phyloP scores from a whole-genome alignment of 1,284 basidiomycete genomes.

The Tremellales sp. region DNA sequence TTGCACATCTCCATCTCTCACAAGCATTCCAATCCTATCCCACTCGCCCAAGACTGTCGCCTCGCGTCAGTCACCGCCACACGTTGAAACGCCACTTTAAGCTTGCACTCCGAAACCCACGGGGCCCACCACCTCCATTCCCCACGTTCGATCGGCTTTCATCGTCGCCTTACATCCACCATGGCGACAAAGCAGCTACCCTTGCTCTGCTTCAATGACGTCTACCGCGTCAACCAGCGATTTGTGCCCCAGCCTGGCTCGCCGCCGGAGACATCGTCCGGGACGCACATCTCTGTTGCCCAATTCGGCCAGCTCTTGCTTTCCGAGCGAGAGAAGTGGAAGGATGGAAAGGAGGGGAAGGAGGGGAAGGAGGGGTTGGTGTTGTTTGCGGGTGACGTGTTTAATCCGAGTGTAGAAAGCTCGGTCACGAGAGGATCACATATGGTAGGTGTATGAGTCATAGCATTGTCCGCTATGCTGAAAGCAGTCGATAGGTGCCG shows the following conservation, averaged over 20 bases:
- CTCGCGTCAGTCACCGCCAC: no score
- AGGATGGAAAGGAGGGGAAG: slow-evolving; percentile 15
- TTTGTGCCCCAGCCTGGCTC: slow-evolving; percentile 41
- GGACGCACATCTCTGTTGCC: slow-evolving; percentile 43
- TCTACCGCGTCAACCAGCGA: slow-evolving; percentile 59
- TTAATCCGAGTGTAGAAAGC: slow-evolving; percentile 80
- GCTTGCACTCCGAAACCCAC: no score
- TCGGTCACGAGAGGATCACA: slow-evolving; percentile 85
- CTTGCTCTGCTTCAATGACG: slow-evolving; percentile 48
- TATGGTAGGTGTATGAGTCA: slow-evolving; percentile 59
- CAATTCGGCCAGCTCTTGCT: slow-evolving; percentile 50
- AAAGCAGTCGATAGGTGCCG: slow-evolving; percentile 56
- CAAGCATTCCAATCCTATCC: no score
- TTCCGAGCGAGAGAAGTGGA: slow-evolving; percentile 38
- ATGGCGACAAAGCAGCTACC: slow-evolving; percentile 31
- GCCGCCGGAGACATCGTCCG: slow-evolving; percentile 8
- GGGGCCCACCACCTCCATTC: no score
- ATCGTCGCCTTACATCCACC: background rate
- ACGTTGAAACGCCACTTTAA: no score
- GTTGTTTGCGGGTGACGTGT: slow-evolving; percentile 84
- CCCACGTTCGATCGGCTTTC: no score
- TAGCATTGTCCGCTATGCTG: background rate
- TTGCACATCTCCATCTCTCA: no score
- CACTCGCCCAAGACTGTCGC: no score
- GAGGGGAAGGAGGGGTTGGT: slow-evolving; percentile 65